phyloP scores from a whole-genome alignment of 1,139 yeast species.

The Debaryomyces subglobosus region DNA sequence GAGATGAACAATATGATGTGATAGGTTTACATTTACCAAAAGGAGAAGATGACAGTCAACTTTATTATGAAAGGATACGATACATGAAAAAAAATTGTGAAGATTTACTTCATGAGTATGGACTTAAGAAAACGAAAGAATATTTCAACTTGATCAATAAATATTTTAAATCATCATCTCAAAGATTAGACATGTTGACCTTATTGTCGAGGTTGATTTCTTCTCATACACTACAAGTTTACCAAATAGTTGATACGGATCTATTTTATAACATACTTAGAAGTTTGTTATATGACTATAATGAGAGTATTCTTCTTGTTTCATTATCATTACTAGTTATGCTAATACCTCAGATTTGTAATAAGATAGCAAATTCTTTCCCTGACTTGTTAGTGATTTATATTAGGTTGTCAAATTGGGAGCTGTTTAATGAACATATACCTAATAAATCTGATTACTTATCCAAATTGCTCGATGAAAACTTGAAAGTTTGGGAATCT shows the following conservation, averaged over 20 bases:
- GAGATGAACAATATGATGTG: slow-evolving; percentile 17
- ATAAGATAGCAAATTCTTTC: slow-evolving; percentile 34
- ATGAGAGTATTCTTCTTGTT: slow-evolving; percentile 44
- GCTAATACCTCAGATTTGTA: slow-evolving; percentile 57
- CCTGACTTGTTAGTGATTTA: slow-evolving; percentile 51
- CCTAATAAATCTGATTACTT: slow-evolving; percentile 16
- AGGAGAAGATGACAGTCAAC: slow-evolving; percentile 30
- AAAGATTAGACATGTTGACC: slow-evolving; percentile 40
- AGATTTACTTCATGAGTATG: slow-evolving; percentile 43
- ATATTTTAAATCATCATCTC: slow-evolving; percentile 28
- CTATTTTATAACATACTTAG: slow-evolving; percentile 45
- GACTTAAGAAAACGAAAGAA: slow-evolving; percentile 30
- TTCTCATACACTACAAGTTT: slow-evolving; percentile 33
- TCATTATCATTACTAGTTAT: slow-evolving; percentile 51
- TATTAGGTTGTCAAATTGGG: slow-evolving; percentile 45
- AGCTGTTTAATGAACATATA: slow-evolving; percentile 16
- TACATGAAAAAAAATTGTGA: slow-evolving; percentile 50
- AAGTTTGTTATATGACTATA: slow-evolving; percentile 48
- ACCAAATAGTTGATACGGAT: slow-evolving; percentile 37
- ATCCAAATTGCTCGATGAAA: slow-evolving; percentile 10
- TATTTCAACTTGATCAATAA: slow-evolving; percentile 39
- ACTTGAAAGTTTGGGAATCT: slow-evolving; percentile 18
- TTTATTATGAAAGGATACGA: slow-evolving; percentile 50
- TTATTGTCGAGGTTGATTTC: slow-evolving; percentile 34
- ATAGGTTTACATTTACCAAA: slow-evolving; percentile 23